Percentiles rank a stretch among this genome's conserved stretches.
These are phyloP conservation scores for Kwoniella heveanensis DNA, from an alignment of 768 basidiomycete species.

Conservation along the genomic window DNA sequence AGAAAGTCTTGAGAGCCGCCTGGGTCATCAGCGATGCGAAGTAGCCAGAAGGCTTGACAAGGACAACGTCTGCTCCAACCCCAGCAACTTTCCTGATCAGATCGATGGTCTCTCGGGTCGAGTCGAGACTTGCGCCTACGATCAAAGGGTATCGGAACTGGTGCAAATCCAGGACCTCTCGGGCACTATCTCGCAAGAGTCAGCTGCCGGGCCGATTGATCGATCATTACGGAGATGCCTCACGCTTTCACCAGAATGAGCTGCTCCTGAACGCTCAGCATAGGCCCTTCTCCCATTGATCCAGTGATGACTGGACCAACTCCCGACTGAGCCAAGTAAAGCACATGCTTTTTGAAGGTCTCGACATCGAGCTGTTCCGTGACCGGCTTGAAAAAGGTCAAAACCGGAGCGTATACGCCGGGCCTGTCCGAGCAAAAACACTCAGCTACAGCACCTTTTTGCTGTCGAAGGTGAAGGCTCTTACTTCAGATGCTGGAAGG, in stretches of 20 bases:
- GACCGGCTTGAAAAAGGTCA: slow-evolving; percentile 70
- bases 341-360: slow-evolving; percentile 67
- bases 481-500: no score
- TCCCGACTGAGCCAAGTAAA: slow-evolving; percentile 64
- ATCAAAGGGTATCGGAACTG: slow-evolving; percentile 68
- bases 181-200: slow-evolving; percentile 54
- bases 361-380: slow-evolving; percentile 61
- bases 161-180: slow-evolving; percentile 68
- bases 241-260: slow-evolving; percentile 62
- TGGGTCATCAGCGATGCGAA: slow-evolving; percentile 71
- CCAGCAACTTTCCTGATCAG: slow-evolving; percentile 71
- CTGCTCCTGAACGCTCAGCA: slow-evolving; percentile 69
- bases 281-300: slow-evolving; percentile 68
- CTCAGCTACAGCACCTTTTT: no score
- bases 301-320: slow-evolving; percentile 70
- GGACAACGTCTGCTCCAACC: slow-evolving; percentile 85
- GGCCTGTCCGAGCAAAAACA: not conserved
- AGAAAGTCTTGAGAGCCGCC: slow-evolving; percentile 72
- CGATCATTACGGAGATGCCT: no score
- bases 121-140: slow-evolving; percentile 76
- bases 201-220: no score
- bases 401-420: slow-evolving; percentile 78
- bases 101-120: slow-evolving; percentile 76
- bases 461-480: no score
- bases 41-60: slow-evolving; percentile 80